Base-by-base conservation (phyloP, 148 eudicot species). In the Silene conica region DNA sequence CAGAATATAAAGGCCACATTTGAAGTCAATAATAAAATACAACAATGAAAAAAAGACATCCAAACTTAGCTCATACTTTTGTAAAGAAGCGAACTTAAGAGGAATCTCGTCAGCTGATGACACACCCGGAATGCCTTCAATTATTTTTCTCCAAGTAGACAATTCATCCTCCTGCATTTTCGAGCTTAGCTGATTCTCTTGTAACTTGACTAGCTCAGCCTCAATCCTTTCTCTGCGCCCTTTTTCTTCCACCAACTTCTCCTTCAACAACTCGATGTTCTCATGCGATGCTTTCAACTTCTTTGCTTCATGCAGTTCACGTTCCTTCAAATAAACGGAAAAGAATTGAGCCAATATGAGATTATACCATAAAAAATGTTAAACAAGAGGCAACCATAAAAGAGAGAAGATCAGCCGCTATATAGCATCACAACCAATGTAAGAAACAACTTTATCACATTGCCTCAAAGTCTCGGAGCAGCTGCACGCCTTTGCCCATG, bases 291-390 rank as follows among this genome's bases (percentile, higher is more conserved):
- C 79, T 83, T 86, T 96, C 77, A 87, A 71, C 75, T 83, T 92
- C 82, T 89, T 87, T 22, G 97, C 96, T 82, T 90, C 97, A 78
- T 77, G 88, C 77, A 92, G 89, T 83, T 96, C 97, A 81, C 86
- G 80, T 74, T 96, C 99, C 99, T 95, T 67, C 77, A 77, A 23
- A 50, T 12, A 74, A 67, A 13, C 41, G 25, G 31, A 52, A 20
- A 19, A 41, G 16, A 38, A 54, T 13, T 16, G 28, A 48, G 22
- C 50, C 50, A 48, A 71, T 23, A 46, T 34, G 16, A 67, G 10
- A 31, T 31, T 31, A 31, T 31, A 31, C 4, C 34, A 31, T 31
- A 31, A 31, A 23, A 21, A 11, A 76, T 5, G 16, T 52, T 72
- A 3, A 10, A 63, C 12, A 72, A 28, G 5, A 22, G 52, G 11